Evolutionary conservation across 2,329 filamentous ascomycete genomes (phyloP), one percentile per base, ranked within the genome.

Genomic region (Gnomoniopsis smithogilvyi): DNA sequence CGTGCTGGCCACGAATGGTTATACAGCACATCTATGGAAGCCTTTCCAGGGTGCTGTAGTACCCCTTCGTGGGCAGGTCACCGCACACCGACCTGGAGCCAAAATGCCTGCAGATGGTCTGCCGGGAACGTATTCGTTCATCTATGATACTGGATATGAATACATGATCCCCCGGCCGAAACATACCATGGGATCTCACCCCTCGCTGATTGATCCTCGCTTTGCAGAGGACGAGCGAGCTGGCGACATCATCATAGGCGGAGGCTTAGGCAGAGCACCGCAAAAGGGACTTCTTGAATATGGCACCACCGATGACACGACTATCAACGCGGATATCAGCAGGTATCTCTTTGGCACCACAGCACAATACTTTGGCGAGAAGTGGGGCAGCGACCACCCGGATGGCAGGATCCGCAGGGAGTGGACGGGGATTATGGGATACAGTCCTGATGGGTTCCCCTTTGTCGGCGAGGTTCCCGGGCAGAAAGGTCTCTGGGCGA

Each of bases 121-220:
- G 30, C 68, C 72, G 6, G 77, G 75, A 2, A 85, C 84, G 1
- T 88, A 86, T 65, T 85, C 79, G 21, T 85, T 89, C 63, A 81
- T 87, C 26, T 85, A 85, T 66, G 74, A 76, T 2, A 71, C 74
- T 24, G 84, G 86, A 0, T 89, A 86, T 66, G 87, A 90, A 61
- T 90, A 90, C 69, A 84, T 90, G 78, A 81, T 89, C 10, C 78
- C 82, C 1, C 76, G 83, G 1, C 80, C 80, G 0, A 69, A 74
- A 64, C 62, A 19, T 70, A 73, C 22, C 4, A 30, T 30, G 4
- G 26, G 26, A 30, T 30, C 26, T 30, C 8, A 4, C 8, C 8
- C 26, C 8, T 30, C 26, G 8, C 26, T 30, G 26, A 30, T 30
- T 8, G 26, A 30, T 30, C 26, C 26, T 30, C 26, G 26, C 4